phyloP scores from a whole-genome alignment of 139 green algal genomes.

The Chloropicon primus region DNA sequence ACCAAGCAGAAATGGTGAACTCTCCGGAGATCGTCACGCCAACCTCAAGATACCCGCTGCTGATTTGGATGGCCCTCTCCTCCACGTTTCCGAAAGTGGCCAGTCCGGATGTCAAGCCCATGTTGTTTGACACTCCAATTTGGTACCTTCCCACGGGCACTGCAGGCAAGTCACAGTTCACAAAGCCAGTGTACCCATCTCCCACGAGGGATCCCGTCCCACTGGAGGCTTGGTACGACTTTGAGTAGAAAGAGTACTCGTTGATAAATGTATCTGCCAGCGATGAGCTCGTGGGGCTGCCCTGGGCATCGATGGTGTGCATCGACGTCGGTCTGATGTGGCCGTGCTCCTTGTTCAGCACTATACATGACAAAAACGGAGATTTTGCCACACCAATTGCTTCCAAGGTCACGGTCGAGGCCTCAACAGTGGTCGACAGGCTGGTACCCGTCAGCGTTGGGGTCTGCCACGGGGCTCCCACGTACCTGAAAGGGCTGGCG shows the following conservation, averaged over 20 bases:
- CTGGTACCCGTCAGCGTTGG: not conserved
- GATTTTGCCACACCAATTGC: not conserved
- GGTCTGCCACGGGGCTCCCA: not conserved
- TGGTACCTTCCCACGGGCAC: not conserved
- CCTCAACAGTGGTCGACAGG: not conserved
- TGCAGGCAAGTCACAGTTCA: not conserved
- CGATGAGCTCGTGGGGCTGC: too few species aligned
- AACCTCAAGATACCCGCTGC: not conserved
- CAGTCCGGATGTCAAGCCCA: not conserved
- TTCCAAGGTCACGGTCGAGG: not conserved
- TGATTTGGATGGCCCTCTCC: not conserved
- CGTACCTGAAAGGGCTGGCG: not conserved
- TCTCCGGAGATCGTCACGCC: not conserved
- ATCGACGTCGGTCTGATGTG: not conserved
- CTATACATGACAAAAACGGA: not conserved
- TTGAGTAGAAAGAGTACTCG: not conserved
- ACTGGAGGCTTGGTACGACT: not conserved
- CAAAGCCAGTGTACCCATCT: not conserved
- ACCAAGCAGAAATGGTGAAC: not conserved
- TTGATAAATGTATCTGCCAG: not conserved
- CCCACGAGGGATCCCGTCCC: not conserved
- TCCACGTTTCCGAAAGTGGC: not conserved
- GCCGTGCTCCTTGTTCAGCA: not conserved
- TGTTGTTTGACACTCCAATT: not conserved
- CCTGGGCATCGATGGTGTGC: too few species aligned